Evolutionary conservation across 768 basidiomycete genomes (phyloP), one percentile per base, ranked within the genome.

Genomic region (Clavaria fumosa): DNA sequence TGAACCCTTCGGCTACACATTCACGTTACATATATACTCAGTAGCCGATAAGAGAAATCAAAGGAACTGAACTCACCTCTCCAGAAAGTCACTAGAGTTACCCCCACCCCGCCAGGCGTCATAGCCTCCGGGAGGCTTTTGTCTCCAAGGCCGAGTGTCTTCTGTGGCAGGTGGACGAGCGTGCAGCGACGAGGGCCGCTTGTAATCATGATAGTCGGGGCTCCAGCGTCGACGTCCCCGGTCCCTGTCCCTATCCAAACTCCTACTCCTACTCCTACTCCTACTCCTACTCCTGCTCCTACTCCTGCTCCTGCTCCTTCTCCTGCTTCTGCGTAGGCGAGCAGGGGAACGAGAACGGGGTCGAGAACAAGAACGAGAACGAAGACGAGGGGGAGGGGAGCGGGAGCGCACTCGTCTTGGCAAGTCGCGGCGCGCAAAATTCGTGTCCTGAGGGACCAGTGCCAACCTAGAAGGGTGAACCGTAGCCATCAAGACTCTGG

Each of bases 381-480:
- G 52, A 9, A 57, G 52, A 17, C 54, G 45, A 6, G 64, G 62
- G 5, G 71, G 67, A 3, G 65, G 64, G 7, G 72, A 69, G 22
- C 67, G 62, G 35, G 53, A 54, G 18, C 59, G 55, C n/a, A 42
- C 42, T 5, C 33, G 41, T n/a, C n/a, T n/a, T n/a, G n/a, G n/a
- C n/a, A n/a, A n/a, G 2, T 50, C 41, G 27, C 47, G 45, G 4
- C 43, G 43, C n/a, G 24, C 44, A 21, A 37, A 42, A 48, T 40
- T 50, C 37, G 54, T 45, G 23, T 63, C 58, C 39, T 59, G 69
- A 26, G 78, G 74, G 14, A 83, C 74, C 4, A 82, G 59, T 19
- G 61, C 72, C 60, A 78, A 60, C 35, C 80, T 68, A 7, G 79
- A 81, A 18, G 81, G 80, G 48, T 83, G 80, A 4, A 83, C 64